Evolutionary conservation across 2,329 filamentous ascomycete genomes (phyloP), one percentile per base, ranked within the genome.

Genomic region (Xylariaceae sp.): DNA sequence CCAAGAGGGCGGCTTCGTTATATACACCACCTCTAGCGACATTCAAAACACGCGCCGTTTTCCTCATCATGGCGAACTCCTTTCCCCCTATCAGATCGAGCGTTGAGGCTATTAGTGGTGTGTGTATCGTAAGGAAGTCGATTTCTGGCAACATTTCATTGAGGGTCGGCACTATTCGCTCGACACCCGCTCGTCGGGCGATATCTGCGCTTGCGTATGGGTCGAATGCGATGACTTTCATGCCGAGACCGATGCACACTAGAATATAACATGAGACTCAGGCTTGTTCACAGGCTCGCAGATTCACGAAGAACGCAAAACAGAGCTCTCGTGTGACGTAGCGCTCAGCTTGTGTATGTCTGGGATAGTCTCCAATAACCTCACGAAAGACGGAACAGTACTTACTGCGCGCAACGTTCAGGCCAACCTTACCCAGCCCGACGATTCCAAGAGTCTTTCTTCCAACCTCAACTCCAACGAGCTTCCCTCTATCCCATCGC

Each of bases 61-160:
- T 76, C 66, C 89, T 91, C 88, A 94, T 93, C 9, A 75, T 76
- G 18, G 74, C 73, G 9, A 93, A 71, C 67, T 93, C 87, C 1
- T 75, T 69, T 42, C 81, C 81, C 1, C 84, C 81, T 18, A 94
- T 82, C 70, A 94, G 80, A 50, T 89, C 87, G 52, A 86, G 78
- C 1, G 89, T 94, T 6, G 85, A 88, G 6, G 88, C 88, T 53
- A 92, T 81, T 50, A 94, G 75, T 0, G 90, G 90, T 0, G 88
- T 93, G 64, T 94, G 89, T 10, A 93, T 84, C 0, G 89, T 92
- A 55, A 94, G 66, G 64, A 93, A 92, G 69, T 93, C 89, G 1
- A 85, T 82, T 22, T 77, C 74, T 1, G 83, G 79, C 13, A 94
- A 75, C 13, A 93, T 72, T 18, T 82, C 80, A 3, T 75, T 70